Conservation (phyloP, 768 basidiomycete genomes). For the Dioszegia aurantiaca region DNA sequence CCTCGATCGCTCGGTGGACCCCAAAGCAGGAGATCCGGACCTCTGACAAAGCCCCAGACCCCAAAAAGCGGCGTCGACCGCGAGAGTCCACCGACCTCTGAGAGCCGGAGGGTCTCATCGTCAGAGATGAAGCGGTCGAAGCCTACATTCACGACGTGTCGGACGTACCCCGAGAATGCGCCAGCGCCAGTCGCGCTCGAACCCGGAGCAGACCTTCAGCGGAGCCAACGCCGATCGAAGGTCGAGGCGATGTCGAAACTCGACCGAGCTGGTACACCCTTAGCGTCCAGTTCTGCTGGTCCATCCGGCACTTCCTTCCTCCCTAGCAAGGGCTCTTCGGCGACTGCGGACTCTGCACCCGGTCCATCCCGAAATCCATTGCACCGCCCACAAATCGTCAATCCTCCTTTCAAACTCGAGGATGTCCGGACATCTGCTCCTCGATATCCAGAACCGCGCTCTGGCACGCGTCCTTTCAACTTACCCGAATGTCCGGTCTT, state of each 20-base stretch:
- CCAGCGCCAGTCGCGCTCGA: conserved; percentile 22
- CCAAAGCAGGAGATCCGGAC: not conserved
- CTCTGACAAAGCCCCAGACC: conserved; percentile 7
- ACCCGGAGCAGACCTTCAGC: conserved; percentile 32
- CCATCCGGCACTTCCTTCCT: conserved; percentile 36
- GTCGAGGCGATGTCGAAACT: conserved; percentile 41
- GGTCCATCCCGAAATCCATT: conserved; percentile 40
- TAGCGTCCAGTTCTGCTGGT: conserved; percentile 16
- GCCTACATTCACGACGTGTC: conserved; percentile 34
- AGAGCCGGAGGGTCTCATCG: not conserved
- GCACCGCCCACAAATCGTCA: conserved; percentile 26
- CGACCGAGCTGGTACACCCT: conserved; percentile 30
- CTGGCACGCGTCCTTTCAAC: conserved; percentile 65
- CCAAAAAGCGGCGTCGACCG: not conserved
- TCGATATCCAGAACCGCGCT: conserved; percentile 36
- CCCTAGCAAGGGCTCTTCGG: conserved; percentile 18
- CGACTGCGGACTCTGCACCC: conserved; percentile 22
- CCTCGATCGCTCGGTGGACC: not conserved
- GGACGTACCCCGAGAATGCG: conserved; percentile 32
- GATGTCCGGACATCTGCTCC: conserved; percentile 41
- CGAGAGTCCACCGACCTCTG: not conserved
- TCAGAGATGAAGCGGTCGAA: conserved; percentile 22
- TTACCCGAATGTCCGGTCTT: conserved; percentile 85
- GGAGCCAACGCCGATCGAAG: conserved; percentile 43
- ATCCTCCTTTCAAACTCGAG: conserved; percentile 39